Percentiles rank a stretch among this genome's conserved stretches.
Evolutionary conservation across 1,139 yeast genomes (phyloP).

Genomic region (Suhomyces wounanorum): DNA sequence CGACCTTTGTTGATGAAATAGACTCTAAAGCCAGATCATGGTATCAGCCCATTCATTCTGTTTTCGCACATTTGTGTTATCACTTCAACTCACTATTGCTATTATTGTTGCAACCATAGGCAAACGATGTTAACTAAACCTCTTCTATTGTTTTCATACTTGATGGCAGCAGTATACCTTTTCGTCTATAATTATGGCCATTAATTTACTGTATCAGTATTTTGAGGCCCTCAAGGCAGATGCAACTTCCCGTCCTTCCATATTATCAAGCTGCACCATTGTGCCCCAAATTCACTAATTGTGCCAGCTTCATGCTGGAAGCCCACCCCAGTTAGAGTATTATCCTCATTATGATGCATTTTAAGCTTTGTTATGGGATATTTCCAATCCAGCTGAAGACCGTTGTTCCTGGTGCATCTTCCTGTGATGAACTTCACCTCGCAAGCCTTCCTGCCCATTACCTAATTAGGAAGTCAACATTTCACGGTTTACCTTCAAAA

Average conservation of each 20-base stretch:
- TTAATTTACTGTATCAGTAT: too few relatives aligned
- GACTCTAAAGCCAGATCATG: neutral
- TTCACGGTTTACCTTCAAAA: conserved; percentile 5
- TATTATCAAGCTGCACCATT: neutral
- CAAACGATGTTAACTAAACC: neutral
- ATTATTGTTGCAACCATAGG: neutral
- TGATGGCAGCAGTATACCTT: neutral
- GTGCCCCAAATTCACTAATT: neutral
- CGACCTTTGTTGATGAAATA: neutral
- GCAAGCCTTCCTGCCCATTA: conserved; percentile 3
- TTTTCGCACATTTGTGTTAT: neutral
- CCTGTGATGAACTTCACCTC: neutral
- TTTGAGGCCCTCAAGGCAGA: too few relatives aligned
- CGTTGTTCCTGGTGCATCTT: neutral
- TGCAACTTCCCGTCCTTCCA: neutral
- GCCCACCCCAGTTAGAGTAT: neutral
- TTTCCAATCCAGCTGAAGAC: neutral
- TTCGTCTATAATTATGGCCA: neutral
- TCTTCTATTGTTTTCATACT: neutral
- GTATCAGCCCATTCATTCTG: neutral
- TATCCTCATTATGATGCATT: neutral
- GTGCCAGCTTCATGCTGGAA: neutral
- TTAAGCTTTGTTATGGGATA: neutral
- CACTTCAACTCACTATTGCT: neutral
- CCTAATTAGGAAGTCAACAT: conserved; percentile 19